Conservation (phyloP, 306 rosid species). For the Casuarina equisetifolia region DNA sequence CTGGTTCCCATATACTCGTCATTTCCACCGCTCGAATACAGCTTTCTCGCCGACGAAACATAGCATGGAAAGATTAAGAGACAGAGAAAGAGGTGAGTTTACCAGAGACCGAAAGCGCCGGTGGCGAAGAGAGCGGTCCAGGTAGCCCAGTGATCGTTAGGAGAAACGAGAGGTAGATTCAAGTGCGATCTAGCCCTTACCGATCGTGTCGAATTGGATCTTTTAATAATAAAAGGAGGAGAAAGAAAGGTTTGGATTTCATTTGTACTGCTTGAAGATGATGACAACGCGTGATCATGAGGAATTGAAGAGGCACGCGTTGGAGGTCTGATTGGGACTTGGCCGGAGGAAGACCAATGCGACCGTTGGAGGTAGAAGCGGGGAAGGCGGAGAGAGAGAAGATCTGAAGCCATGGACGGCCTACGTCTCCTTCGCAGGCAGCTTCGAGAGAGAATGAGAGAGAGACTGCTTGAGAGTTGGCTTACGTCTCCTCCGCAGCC, state of each 20-base stretch:
- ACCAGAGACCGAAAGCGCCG: slow-evolving; percentile 77
- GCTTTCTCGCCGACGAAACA: slow-evolving; percentile 9
- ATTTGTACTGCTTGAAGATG: neutral
- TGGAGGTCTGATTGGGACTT: slow-evolving; percentile 8
- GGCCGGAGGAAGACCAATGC: slow-evolving; percentile 28
- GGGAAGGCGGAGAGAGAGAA: neutral
- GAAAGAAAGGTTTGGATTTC: slow-evolving; percentile 15
- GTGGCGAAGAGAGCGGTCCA: slow-evolving; percentile 66
- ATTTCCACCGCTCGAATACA: neutral
- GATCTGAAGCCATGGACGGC: slow-evolving; percentile 31
- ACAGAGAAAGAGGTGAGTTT: slow-evolving; percentile 1
- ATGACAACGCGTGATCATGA: neutral
- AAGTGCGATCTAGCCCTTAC: slow-evolving; percentile 35
- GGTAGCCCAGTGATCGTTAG: slow-evolving; percentile 70
- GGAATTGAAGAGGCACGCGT: neutral
- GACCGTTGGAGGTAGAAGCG: slow-evolving; percentile 7
- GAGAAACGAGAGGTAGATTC: slow-evolving; percentile 53
- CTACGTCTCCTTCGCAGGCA: neutral
- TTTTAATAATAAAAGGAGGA: neutral
- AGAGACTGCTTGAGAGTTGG: neutral
- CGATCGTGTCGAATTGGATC: slow-evolving; percentile 6
- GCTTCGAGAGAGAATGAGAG: neutral
- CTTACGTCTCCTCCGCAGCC: neutral
- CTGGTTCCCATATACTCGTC: neutral
- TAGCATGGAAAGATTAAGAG: neutral